These are phyloP conservation scores for Ophiobolus disseminans DNA, from an alignment of 2,329 filamentous ascomycete genomes.

Conservation along the genomic window DNA sequence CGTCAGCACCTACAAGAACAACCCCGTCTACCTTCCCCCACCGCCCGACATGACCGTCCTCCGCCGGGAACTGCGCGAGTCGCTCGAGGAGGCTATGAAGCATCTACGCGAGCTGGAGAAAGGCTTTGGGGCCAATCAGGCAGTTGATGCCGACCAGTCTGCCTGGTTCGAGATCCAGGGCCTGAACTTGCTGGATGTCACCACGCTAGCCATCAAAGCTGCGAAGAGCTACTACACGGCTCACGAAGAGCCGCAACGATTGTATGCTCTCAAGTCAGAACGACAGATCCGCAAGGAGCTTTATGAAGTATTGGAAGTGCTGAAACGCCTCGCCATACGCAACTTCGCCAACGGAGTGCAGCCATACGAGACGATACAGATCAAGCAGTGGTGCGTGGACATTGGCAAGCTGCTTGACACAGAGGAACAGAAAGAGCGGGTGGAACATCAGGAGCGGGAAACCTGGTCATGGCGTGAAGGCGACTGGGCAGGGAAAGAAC, in stretches of 20 bases:
- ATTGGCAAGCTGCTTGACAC: conserved; percentile 77
- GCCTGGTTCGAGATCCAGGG: conserved; percentile 89
- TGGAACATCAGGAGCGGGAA: conserved; percentile 73
- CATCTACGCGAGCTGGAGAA: conserved; percentile 68
- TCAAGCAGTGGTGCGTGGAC: conserved; percentile 79
- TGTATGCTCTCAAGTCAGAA: conserved; percentile 88
- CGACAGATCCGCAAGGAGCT: conserved; percentile 84
- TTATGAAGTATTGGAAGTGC: conserved; percentile 83
- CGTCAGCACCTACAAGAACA: conserved; percentile 91
- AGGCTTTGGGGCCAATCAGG: conserved; percentile 26
- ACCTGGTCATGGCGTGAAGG: conserved; percentile 81
- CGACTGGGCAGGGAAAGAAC: conserved; percentile 75
- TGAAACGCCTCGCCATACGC: conserved; percentile 89
- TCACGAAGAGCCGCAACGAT: conserved; percentile 83
- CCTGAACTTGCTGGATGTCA: conserved; percentile 88
- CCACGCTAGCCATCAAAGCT: conserved; percentile 92
- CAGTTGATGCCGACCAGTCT: conserved; percentile 52
- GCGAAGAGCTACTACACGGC: conserved; percentile 97
- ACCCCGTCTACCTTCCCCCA: conserved; percentile 79
- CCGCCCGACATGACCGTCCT: conserved; percentile 84
- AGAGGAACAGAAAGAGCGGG: conserved; percentile 78
- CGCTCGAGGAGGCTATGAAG: conserved; percentile 72
- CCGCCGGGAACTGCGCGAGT: conserved; percentile 70
- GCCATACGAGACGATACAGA: conserved; percentile 76
- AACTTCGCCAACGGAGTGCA: conserved; percentile 85